Evolutionary conservation across 176 grass and related monocot species (phyloP), one percentile per base, ranked within the genome.

Genomic region (Elaeis guineensis): DNA sequence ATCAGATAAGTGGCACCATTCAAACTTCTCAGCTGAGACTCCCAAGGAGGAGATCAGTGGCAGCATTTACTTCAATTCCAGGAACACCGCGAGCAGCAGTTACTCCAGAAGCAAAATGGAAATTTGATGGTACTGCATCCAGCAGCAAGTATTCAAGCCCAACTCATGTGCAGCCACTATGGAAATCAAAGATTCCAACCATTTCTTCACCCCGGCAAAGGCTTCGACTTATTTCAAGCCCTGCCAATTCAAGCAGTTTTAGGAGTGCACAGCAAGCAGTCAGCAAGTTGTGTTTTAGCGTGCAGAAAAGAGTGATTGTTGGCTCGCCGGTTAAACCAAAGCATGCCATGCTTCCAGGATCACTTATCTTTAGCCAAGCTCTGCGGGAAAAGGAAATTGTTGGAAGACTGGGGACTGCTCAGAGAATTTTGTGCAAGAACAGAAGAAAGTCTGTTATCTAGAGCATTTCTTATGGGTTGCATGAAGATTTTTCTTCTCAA

Each of bases 71-170:
- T 64, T 73, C 63, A 11, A 54, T 83, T 48, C 55, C 71, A 63
- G 67, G 21, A 77, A 77, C 75, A 26, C 71, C 84, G 3, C 49
- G 57, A 51, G 59, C 22, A 55, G 58, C 51, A 29, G 50, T 74
- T 28, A 90, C 83, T 48, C 93, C 93, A 67, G 81, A 78, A 58
- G 57, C 56, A 28, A 77, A 67, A 49, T 25, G 50, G 32, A 89
- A 55, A 61, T 62, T 75, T 1, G 73, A 25, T 57, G 74, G 66
- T 22, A 12, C 73, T 25, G 64, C 78, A 0, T 79, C 75, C 17
- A 81, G 78, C 44, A 85, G 77, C 39, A 98, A 86, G 79, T 92
- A 85, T 14, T 50, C 52, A 65, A 98, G 88, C 76, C 87, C 93
- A 77, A 58, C 62, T 25, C 35, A 52, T 61, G 75, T 17, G 52